These are phyloP conservation scores for Dictyostelium gargantuum DNA, from an alignment of 208 protist genomes.

Conservation along the genomic window DNA sequence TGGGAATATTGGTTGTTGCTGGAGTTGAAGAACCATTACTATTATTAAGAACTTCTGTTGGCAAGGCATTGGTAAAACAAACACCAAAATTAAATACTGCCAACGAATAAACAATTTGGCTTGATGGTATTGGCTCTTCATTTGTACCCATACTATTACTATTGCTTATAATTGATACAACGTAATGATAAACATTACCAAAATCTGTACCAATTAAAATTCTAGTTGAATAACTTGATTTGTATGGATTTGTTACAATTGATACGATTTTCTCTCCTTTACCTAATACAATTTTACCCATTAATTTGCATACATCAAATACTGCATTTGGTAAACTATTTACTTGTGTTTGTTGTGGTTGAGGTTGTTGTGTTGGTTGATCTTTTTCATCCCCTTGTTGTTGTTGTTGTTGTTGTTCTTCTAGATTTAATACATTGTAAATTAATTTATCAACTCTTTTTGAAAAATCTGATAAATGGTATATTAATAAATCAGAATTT, in stretches of 20 bases:
- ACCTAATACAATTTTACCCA: neutral
- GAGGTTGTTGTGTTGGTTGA: neutral
- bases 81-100: neutral
- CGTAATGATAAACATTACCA: constrained; percentile 15
- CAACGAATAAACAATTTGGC: neutral
- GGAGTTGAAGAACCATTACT: neutral
- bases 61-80: neutral
- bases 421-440: neutral
- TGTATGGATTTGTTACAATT: neutral
- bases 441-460: constrained; percentile 19
- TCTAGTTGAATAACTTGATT: neutral
- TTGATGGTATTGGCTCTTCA: neutral
- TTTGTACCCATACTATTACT: no score
- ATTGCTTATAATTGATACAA: neutral
- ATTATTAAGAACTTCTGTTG: no score
- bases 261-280: neutral
- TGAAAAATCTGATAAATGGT: neutral
- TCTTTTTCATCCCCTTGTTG: neutral
- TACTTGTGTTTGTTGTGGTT: neutral
- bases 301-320: neutral
- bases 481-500: neutral
- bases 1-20: neutral
- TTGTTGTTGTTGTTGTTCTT: neutral
- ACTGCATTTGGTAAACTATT: neutral
- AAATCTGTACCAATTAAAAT: neutral